Conservation (phyloP, 2,329 filamentous ascomycete species). For the Magnaporthales sp. region DNA sequence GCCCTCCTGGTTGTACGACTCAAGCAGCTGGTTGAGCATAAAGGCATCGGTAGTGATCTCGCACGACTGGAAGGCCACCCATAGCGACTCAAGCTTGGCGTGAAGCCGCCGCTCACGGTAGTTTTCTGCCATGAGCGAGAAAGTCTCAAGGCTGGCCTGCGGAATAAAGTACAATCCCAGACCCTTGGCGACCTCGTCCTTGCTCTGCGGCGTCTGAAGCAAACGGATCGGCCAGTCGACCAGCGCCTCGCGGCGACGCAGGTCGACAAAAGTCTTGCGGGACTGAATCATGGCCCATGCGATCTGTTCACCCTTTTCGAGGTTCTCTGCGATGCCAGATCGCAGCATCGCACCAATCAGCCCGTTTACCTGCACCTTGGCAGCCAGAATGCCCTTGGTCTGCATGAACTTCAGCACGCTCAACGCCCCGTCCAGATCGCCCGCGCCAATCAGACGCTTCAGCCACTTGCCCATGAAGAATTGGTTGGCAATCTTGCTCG, state of each 20-base stretch:
- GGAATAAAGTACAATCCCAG: slow-evolving; percentile 31
- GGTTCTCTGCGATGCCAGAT: slow-evolving; percentile 42
- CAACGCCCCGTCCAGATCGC: slow-evolving; percentile 60
- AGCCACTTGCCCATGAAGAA: slow-evolving; percentile 88
- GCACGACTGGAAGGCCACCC: slow-evolving; percentile 51
- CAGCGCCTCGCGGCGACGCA: slow-evolving; percentile 25
- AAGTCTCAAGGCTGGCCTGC: slow-evolving; percentile 66
- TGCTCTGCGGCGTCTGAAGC: slow-evolving; percentile 10
- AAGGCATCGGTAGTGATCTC: slow-evolving; percentile 61
- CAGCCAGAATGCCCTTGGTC: slow-evolving; percentile 55
- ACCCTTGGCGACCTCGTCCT: slow-evolving; percentile 11
- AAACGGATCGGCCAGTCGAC: slow-evolving; percentile 19
- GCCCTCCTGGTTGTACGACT: slow-evolving; percentile 53
- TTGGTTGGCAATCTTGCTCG: slow-evolving; percentile 52
- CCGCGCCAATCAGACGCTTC: slow-evolving; percentile 68
- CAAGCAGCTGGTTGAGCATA: slow-evolving; percentile 73
- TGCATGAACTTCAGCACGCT: slow-evolving; percentile 71
- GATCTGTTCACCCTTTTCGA: slow-evolving; percentile 55
- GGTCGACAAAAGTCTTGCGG: slow-evolving; percentile 54
- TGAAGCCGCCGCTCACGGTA: slow-evolving; percentile 57
- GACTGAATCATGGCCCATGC: slow-evolving; percentile 71
- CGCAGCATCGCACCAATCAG: slow-evolving; percentile 73
- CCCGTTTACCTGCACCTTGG: slow-evolving; percentile 72
- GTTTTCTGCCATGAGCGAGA: slow-evolving; percentile 64
- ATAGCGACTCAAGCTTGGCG: slow-evolving; percentile 48